Percentiles rank a stretch among this genome's conserved stretches.
phyloP scores from a whole-genome alignment of 192 early-diverging fungal species.

The Podila horticola region DNA sequence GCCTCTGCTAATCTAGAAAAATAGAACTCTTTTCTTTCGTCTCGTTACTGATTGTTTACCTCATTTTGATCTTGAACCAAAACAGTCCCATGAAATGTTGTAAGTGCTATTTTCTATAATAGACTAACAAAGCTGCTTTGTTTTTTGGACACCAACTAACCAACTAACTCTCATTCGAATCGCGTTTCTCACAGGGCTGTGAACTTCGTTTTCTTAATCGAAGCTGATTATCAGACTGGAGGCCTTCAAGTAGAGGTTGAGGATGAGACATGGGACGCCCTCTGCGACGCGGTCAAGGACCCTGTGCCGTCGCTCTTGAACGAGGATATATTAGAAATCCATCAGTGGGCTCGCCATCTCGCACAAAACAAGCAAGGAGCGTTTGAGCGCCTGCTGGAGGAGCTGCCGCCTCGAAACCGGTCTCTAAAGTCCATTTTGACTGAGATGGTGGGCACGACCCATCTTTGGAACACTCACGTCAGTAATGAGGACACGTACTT shows the following conservation, averaged over 20 bases:
- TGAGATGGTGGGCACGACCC: neutral
- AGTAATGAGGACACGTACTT: conserved; percentile 2
- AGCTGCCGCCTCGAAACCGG: neutral
- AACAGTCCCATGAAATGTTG: no score
- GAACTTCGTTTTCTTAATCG: no score
- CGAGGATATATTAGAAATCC: neutral
- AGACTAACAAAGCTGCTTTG: no score
- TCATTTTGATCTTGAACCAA: no score
- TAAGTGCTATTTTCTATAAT: no score
- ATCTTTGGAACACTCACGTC: neutral
- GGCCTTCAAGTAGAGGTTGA: conserved; percentile 9
- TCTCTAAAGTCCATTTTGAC: conserved; percentile 4
- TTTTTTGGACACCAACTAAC: no score
- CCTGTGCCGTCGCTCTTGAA: neutral
- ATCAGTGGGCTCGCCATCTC: neutral
- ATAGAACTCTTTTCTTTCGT: no score
- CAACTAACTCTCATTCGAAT: no score
- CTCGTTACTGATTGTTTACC: no score
- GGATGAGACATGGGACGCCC: conserved; percentile 1
- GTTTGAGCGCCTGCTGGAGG: neutral
- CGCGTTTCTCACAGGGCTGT: no score
- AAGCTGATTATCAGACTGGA: conserved; percentile 7
- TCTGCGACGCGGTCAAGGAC: conserved; percentile 8
- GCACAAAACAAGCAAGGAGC: neutral
- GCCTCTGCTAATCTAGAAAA: no score